Percentiles rank a stretch among this genome's conserved stretches.
Evolutionary conservation across 805 yeast species (phyloP).

Genomic region (Wickerhamiella musiphila): DNA sequence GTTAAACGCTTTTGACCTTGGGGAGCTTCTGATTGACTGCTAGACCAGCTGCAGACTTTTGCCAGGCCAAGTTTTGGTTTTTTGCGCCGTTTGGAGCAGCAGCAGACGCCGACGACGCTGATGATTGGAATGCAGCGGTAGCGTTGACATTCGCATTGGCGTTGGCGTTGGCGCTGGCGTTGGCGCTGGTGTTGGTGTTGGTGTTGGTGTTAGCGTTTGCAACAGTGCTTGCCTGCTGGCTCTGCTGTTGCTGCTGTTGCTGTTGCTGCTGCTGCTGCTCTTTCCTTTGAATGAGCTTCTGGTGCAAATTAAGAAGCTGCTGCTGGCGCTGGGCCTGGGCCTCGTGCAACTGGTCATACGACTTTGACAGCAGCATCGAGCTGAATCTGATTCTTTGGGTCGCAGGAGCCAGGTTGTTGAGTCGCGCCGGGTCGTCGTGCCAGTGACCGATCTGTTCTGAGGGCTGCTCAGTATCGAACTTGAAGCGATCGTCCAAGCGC

Average conservation of each 20-base stretch:
- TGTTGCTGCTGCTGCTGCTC: slow-evolving; percentile 21
- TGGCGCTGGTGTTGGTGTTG: too few relatives aligned
- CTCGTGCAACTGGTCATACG: slow-evolving; percentile 64
- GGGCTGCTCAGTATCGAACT: slow-evolving; percentile 37
- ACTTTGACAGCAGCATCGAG: slow-evolving; percentile 72
- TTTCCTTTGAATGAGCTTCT: slow-evolving; percentile 20
- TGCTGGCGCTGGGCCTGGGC: slow-evolving; percentile 60
- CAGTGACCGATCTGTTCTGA: slow-evolving; percentile 33
- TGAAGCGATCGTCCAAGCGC: slow-evolving; percentile 46
- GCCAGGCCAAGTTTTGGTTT: too few relatives aligned
- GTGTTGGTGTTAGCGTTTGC: too few relatives aligned
- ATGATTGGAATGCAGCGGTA: too few relatives aligned
- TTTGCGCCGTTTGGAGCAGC: too few relatives aligned
- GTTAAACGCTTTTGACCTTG: too few relatives aligned
- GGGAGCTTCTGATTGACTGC: too few relatives aligned
- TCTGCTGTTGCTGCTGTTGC: slow-evolving; percentile 22
- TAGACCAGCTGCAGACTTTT: too few relatives aligned
- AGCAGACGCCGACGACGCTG: too few relatives aligned
- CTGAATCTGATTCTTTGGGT: slow-evolving; percentile 87
- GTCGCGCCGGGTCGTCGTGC: slow-evolving; percentile 60
- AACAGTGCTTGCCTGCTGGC: too few relatives aligned
- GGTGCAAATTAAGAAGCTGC: slow-evolving; percentile 17
- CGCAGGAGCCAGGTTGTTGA: slow-evolving; percentile 67
- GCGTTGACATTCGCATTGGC: too few relatives aligned
- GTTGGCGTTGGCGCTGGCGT: too few relatives aligned